Evolutionary conservation across 2,329 filamentous ascomycete species (phyloP), one percentile per base, ranked within the genome.

Genomic region (Neofusicoccum sp.): DNA sequence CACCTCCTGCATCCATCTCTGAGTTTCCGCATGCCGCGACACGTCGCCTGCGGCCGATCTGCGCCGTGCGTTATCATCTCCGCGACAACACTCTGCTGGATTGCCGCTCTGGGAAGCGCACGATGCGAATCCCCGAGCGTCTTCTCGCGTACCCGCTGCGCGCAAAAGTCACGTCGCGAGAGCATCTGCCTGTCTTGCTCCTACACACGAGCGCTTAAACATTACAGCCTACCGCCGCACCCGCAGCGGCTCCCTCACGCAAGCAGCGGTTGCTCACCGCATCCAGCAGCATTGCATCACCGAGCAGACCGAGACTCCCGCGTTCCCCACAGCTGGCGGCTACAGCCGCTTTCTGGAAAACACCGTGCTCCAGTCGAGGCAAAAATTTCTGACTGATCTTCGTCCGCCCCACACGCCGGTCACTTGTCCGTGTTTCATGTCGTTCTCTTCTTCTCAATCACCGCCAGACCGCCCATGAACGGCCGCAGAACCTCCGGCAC

Each of bases 401-500:
- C 51, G 14, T 30, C 38, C 11, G 51, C 51, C 51, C 51, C 38
- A 14, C 36, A 40, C 36, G 36, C 12, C 14, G 6, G 36, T 40
- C 16, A n/a, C 36, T n/a, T 40, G 33, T 28, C 48, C 48, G 48
- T 53, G 48, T 53, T 53, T 53, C 48, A 53, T 7, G 51, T 33
- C 49, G 11, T 51, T 49, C 63, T 45, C 41, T 60, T 63, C 36
- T 66, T 65, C 38, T 66, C 61, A 47, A 76, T 75, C 61, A 65
- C 69, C 31, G 70, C 69, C 60, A 71, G 65, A 1, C 74, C 75
- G 61, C 88, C 89, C 93, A 99, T 96, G 83, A 88, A 98, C 24
- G 85, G 86, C 70, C 88, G 82, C 71, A 99, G 75, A 16, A 89
- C 89, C 75, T 91, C 85, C 0, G 95, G 95, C 6, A 99, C 84